A percentile compares a stretch with the other conserved stretches of the same genome.
These are phyloP conservation scores for Hypoxylon sp. DNA, from an alignment of 2,329 filamentous ascomycete genomes.

Conservation along the genomic window DNA sequence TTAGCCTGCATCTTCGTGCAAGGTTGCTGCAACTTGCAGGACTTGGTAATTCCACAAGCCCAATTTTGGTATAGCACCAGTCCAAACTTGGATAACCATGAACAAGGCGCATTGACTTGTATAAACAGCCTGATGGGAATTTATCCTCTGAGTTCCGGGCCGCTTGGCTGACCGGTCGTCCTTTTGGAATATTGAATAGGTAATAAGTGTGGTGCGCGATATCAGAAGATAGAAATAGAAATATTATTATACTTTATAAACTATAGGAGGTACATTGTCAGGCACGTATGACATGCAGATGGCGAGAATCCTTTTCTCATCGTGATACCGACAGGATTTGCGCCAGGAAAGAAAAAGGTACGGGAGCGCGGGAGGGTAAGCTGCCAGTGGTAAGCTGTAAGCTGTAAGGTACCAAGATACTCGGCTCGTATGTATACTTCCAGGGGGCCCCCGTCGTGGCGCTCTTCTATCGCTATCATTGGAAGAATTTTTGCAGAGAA, in stretches of 20 bases:
- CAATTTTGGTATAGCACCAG: constrained; percentile 20
- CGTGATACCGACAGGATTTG: constrained; percentile 28
- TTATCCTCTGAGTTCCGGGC: constrained; percentile 34
- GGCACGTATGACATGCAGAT: constrained; percentile 32
- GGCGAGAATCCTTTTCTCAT: constrained; percentile 27
- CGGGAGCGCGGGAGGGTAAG: too few species aligned
- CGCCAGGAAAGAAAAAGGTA: constrained; percentile 4
- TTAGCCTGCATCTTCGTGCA: constrained; percentile 15
- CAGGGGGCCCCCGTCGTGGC: too few species aligned
- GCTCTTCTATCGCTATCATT: too few species aligned
- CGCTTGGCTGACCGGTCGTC: constrained; percentile 15
- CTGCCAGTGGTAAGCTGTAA: neutral
- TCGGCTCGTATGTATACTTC: too few species aligned
- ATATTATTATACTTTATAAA: constrained; percentile 4
- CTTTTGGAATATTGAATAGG: neutral
- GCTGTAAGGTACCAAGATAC: too few species aligned
- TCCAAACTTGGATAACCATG: neutral
- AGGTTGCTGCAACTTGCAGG: constrained; percentile 29
- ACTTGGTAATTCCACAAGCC: too few species aligned
- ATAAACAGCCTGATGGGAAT: constrained; percentile 29
- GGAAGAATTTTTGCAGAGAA: too few species aligned
- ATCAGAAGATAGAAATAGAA: constrained; percentile 10
- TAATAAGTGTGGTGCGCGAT: neutral
- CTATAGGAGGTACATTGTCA: too few species aligned
- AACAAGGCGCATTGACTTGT: constrained; percentile 12